phyloP scores from a whole-genome alignment of 2,329 filamentous ascomycete genomes.

The Cytospora mali region DNA sequence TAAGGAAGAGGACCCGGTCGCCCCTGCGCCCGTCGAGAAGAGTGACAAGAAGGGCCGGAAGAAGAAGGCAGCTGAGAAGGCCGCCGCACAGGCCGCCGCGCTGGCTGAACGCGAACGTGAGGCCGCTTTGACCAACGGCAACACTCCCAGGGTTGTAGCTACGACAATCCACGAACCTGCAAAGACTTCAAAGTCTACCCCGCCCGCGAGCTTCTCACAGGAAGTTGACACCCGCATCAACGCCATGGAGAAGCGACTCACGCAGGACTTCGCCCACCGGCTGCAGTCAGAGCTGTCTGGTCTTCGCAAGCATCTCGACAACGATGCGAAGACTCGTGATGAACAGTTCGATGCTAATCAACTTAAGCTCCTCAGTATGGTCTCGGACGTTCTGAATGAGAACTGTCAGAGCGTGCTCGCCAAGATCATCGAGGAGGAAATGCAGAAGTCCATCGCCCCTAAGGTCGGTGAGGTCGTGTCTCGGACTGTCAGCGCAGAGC shows the following conservation, averaged over 20 bases:
- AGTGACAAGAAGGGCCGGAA: constrained; percentile 63
- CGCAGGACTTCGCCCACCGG: constrained; percentile 18
- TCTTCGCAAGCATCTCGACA: constrained; percentile 47
- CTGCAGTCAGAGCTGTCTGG: constrained; percentile 19
- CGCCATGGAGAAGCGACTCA: constrained; percentile 55
- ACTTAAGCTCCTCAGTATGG: constrained; percentile 57
- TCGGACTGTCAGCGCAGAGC: constrained; percentile 69
- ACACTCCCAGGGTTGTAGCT: constrained; percentile 38
- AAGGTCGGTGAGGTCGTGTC: constrained; percentile 69
- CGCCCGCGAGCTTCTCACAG: constrained; percentile 41
- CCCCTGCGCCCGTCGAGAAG: constrained; percentile 52
- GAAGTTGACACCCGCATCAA: constrained; percentile 57
- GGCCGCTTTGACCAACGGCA: constrained; percentile 45
- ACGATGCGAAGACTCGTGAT: constrained; percentile 62
- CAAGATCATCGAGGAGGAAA: constrained; percentile 74
- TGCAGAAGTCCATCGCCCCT: constrained; percentile 76
- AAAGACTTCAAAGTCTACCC: constrained; percentile 36
- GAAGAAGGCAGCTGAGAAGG: constrained; percentile 63
- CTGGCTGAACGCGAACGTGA: constrained; percentile 40
- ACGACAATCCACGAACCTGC: constrained; percentile 38
- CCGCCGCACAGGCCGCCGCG: constrained; percentile 49
- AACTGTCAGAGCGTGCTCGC: constrained; percentile 73
- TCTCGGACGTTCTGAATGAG: constrained; percentile 62
- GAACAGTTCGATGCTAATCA: constrained; percentile 56
- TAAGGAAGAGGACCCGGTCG: constrained; percentile 52